Percentiles rank a stretch among this genome's conserved stretches.
These are phyloP conservation scores for Sedum album DNA, from an alignment of 164 flowering plant species.

Conservation along the genomic window DNA sequence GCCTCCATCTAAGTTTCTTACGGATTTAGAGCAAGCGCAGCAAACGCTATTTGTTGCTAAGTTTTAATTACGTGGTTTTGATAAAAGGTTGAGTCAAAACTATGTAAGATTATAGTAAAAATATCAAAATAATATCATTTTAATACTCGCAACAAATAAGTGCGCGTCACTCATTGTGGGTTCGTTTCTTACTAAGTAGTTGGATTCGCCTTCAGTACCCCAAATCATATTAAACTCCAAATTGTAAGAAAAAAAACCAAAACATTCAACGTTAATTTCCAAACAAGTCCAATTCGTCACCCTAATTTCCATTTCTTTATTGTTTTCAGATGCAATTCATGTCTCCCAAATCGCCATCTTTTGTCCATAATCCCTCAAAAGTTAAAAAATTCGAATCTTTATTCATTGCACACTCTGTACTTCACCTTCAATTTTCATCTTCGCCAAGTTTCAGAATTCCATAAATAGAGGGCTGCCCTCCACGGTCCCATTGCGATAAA, in stretches of 20 bases:
- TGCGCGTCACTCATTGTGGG: too few species aligned
- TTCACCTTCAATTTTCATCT: background rate
- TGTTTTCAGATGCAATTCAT: background rate
- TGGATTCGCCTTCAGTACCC: background rate
- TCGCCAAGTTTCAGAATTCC: background rate
- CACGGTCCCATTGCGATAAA: background rate
- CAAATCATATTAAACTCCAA: background rate
- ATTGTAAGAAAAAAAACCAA: background rate
- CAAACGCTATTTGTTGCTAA: too few species aligned
- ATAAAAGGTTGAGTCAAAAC: too few species aligned
- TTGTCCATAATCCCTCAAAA: background rate
- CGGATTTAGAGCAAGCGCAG: too few species aligned
- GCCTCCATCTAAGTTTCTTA: background rate
- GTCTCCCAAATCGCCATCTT: background rate
- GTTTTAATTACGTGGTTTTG: too few species aligned
- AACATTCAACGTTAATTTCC: background rate
- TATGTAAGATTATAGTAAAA: too few species aligned
- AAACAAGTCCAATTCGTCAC: conserved; percentile 4
- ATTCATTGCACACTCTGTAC: background rate
- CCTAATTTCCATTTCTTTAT: background rate
- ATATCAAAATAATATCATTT: too few species aligned
- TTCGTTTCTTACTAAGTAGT: too few species aligned
- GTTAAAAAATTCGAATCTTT: background rate
- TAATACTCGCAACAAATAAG: too few species aligned
- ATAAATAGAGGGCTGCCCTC: background rate